Evolutionary conservation across 2,329 filamentous ascomycete species (phyloP).

Genomic region (Paraconiothyrium sp.): DNA sequence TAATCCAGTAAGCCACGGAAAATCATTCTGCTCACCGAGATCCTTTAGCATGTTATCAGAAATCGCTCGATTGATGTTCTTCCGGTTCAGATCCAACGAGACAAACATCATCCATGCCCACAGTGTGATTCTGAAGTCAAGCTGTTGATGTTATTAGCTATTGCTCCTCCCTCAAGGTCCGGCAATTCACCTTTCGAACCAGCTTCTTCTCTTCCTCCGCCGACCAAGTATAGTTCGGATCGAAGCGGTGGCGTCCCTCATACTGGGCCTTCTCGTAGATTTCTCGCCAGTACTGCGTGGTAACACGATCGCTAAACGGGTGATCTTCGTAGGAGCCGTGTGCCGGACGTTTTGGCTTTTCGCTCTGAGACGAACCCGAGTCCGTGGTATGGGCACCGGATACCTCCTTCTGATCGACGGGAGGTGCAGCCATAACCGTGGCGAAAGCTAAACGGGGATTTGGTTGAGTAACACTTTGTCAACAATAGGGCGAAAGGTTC

Average conservation of each 20-base stretch:
- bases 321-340: not conserved
- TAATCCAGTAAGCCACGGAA: constrained; percentile 1
- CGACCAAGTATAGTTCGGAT: constrained; percentile 58
- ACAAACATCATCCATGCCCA: constrained; percentile 61
- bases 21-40: constrained; percentile 29
- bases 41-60: constrained; percentile 46
- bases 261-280: constrained; percentile 44
- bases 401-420: not conserved
- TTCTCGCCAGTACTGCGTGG: constrained; percentile 35
- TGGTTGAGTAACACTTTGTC: not conserved
- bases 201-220: constrained; percentile 58
- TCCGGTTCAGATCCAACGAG: constrained; percentile 57
- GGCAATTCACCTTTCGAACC: constrained; percentile 52
- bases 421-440: not conserved
- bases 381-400: not conserved
- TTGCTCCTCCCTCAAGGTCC: not conserved
- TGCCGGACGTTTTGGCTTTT: not conserved
- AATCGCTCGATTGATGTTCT: constrained; percentile 57
- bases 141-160: constrained; percentile 22
- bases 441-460: not conserved
- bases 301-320: constrained; percentile 34
- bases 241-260: constrained; percentile 57
- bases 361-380: not conserved
- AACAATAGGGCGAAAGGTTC: not conserved
- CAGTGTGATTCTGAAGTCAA: constrained; percentile 39